A percentile compares a stretch with the other conserved stretches of the same genome.
phyloP scores from a whole-genome alignment of 2,329 filamentous ascomycete species.

The Alternaria longipes region DNA sequence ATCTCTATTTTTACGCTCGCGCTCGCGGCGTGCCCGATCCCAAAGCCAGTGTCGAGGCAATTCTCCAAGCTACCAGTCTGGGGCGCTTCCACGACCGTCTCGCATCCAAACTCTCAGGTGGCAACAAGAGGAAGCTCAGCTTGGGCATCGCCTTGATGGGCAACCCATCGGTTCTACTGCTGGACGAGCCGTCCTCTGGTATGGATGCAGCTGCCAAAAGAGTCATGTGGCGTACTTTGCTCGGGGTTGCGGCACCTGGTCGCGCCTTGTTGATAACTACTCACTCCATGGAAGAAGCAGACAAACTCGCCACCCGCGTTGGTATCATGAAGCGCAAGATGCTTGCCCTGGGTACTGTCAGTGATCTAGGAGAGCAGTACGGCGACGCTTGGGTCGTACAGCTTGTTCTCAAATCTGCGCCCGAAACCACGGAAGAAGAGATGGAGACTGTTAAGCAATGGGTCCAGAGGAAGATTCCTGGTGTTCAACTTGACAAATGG shows the following conservation, averaged over 20 bases:
- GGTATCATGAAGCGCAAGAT: slow-evolving; percentile 88
- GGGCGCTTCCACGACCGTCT: slow-evolving; percentile 75
- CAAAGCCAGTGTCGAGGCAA: slow-evolving; percentile 77
- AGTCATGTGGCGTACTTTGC: slow-evolving; percentile 90
- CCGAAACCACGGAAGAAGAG: slow-evolving; percentile 73
- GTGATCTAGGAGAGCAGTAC: slow-evolving; percentile 75
- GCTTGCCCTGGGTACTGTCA: slow-evolving; percentile 82
- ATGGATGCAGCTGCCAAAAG: slow-evolving; percentile 92
- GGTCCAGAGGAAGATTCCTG: slow-evolving; percentile 69
- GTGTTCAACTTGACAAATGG: slow-evolving; percentile 65
- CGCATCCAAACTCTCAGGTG: slow-evolving; percentile 82
- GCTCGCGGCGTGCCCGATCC: slow-evolving; percentile 81
- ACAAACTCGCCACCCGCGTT: slow-evolving; percentile 82
- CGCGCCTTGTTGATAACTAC: slow-evolving; percentile 89
- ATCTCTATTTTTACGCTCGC: slow-evolving; percentile 86
- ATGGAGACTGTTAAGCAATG: slow-evolving; percentile 72
- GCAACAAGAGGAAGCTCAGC: slow-evolving; percentile 92
- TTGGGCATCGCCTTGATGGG: slow-evolving; percentile 92
- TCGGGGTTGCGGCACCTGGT: slow-evolving; percentile 72
- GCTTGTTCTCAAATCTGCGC: slow-evolving; percentile 77
- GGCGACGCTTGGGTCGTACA: slow-evolving; percentile 85
- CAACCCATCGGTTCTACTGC: slow-evolving; percentile 84
- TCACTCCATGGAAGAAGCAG: slow-evolving; percentile 95
- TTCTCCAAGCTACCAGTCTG: slow-evolving; percentile 84
- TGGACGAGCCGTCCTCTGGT: slow-evolving; percentile 88